phyloP scores from a whole-genome alignment of 177 flowering plant genomes.

The Vitis hybrid region DNA sequence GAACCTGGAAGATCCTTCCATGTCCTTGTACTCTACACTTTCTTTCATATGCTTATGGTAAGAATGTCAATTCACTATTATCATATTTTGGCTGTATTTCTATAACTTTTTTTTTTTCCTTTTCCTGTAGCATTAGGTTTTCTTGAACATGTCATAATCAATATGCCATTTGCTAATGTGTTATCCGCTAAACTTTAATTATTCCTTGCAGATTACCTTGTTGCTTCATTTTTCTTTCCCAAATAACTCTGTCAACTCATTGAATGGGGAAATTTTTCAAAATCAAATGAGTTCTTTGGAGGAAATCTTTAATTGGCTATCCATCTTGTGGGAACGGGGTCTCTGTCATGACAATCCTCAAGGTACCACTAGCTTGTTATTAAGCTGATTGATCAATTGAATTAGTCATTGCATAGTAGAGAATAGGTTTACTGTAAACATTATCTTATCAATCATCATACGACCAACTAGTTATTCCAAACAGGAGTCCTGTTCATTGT shows the following conservation, averaged over 20 bases:
- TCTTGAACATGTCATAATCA: neutral
- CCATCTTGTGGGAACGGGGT: constrained; percentile 86
- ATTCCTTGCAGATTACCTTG: constrained; percentile 54
- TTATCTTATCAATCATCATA: neutral
- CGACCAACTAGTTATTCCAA: neutral
- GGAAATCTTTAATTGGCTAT: constrained; percentile 67
- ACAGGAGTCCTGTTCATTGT: neutral
- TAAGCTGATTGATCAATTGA: neutral
- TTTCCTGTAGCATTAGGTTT: neutral
- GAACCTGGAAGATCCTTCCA: too few relatives aligned
- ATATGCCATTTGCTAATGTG: neutral
- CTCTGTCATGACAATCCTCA: constrained; percentile 90
- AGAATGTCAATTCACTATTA: too few relatives aligned
- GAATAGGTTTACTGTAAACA: neutral
- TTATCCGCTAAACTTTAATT: constrained; percentile 5
- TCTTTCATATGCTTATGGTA: too few relatives aligned
- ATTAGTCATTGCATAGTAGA: neutral
- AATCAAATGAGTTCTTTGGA: constrained; percentile 39
- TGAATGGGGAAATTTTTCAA: constrained; percentile 25
- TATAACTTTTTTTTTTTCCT: too few relatives aligned
- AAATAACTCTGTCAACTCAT: constrained; percentile 22
- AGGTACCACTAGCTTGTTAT: constrained; percentile 38
- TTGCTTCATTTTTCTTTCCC: constrained; percentile 47
- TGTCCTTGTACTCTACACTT: too few relatives aligned
- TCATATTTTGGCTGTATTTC: too few relatives aligned